Conservation (phyloP, 306 rosid genomes). For the Castanospermum australe region DNA sequence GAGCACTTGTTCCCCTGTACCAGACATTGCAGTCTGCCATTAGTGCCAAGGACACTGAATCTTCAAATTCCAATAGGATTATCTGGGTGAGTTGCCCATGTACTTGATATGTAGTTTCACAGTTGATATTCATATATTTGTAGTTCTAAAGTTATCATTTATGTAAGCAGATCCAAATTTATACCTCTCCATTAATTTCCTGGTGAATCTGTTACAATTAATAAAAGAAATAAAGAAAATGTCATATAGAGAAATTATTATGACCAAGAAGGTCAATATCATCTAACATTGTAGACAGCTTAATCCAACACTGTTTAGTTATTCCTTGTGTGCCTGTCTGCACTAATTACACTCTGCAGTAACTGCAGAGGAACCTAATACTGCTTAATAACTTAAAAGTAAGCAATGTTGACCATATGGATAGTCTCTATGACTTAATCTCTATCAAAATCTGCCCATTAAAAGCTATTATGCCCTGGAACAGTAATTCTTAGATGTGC, state of each 20-base stretch:
- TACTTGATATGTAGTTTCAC: constrained; percentile 9
- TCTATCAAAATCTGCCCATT: neutral
- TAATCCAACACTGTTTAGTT: neutral
- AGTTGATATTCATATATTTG: neutral
- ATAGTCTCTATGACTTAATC: neutral
- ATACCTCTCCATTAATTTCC: neutral
- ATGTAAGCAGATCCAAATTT: constrained; percentile 8
- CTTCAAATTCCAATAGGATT: constrained; percentile 57
- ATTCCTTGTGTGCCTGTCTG: neutral
- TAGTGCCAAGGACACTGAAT: constrained; percentile 46
- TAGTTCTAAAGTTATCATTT: neutral
- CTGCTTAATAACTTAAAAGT: neutral
- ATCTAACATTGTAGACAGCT: neutral
- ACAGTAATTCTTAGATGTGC: neutral
- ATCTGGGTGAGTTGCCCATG: constrained; percentile 66
- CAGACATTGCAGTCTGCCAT: constrained; percentile 69
- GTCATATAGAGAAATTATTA: neutral
- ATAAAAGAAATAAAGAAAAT: neutral
- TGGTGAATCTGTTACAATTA: neutral
- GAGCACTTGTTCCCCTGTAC: constrained; percentile 56
- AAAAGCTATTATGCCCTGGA: neutral
- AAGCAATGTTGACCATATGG: neutral
- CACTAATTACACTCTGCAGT: neutral
- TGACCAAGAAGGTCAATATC: neutral
- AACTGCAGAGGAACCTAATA: neutral